Conservation (phyloP, 2,329 filamentous ascomycete genomes). For the Domatiomyces globalis region DNA sequence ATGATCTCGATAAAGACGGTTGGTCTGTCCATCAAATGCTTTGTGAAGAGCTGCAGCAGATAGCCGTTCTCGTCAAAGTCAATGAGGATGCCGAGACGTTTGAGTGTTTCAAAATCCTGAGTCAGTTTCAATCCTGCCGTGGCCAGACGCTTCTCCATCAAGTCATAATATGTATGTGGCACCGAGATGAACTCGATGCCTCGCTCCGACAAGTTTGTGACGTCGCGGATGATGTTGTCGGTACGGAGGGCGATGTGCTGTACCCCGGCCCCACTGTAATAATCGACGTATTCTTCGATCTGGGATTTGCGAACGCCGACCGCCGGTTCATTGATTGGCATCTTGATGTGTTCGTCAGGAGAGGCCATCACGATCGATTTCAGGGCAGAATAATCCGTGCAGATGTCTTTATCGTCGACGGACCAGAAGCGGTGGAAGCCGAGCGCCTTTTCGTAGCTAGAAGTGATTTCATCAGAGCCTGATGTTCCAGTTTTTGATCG, state of each 20-base stretch:
- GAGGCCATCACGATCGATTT: conserved; percentile 84
- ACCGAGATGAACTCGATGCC: conserved; percentile 90
- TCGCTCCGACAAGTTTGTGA: conserved; percentile 64
- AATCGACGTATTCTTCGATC: conserved; percentile 86
- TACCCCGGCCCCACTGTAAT: conserved; percentile 78
- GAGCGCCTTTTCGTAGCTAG: conserved; percentile 68
- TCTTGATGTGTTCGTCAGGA: conserved; percentile 75
- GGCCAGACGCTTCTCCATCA: conserved; percentile 60
- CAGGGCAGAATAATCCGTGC: conserved; percentile 80
- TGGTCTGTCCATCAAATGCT: conserved; percentile 84
- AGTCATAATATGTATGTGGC: conserved; percentile 70
- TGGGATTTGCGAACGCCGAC: conserved; percentile 79
- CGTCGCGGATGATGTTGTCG: conserved; percentile 60
- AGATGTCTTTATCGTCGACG: conserved; percentile 85
- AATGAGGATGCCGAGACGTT: conserved; percentile 72
- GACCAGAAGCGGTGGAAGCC: conserved; percentile 97
- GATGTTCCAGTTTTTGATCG: background rate
- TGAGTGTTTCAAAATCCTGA: conserved; percentile 66
- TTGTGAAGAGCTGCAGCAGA: conserved; percentile 60
- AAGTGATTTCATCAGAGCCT: background rate
- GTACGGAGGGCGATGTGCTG: conserved; percentile 89
- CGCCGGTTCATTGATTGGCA: conserved; percentile 96
- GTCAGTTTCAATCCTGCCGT: conserved; percentile 46
- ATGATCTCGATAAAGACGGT: conserved; percentile 97
- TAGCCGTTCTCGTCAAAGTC: conserved; percentile 93